Evolutionary conservation across 2,329 filamentous ascomycete species (phyloP).

Genomic region (Monascus ruber): DNA sequence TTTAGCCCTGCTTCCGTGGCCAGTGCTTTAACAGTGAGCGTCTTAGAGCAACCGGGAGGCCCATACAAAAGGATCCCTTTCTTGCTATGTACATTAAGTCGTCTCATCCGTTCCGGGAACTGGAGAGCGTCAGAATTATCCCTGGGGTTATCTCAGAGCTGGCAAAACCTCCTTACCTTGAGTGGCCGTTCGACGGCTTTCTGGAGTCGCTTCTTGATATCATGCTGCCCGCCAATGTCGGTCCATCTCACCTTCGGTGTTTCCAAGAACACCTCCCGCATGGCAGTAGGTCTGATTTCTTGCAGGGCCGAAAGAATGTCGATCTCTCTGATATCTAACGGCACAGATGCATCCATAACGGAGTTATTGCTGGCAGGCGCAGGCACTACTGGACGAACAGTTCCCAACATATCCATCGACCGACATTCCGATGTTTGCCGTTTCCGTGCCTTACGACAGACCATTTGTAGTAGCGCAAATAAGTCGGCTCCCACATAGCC

Average conservation of each 20-base stretch:
- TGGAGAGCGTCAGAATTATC: conserved; percentile 12
- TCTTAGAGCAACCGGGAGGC: conserved; percentile 90
- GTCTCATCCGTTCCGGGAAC: conserved; percentile 40
- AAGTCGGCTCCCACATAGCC: conserved; percentile 78
- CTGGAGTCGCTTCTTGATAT: conserved; percentile 58
- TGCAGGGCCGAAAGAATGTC: conserved; percentile 46
- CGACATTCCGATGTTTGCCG: conserved; percentile 14
- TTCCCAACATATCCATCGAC: not conserved
- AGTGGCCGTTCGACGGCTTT: conserved; percentile 49
- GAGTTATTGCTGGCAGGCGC: conserved; percentile 1
- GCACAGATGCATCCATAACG: conserved; percentile 8
- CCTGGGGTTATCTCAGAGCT: not conserved
- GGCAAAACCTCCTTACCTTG: conserved; percentile 30
- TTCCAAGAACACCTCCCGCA: conserved; percentile 81
- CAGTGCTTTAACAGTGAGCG: conserved; percentile 78
- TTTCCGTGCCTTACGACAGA: conserved; percentile 32
- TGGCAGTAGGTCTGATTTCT: conserved; percentile 66
- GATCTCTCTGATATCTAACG: conserved; percentile 21
- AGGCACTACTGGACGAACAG: not conserved
- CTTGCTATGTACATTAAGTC: conserved; percentile 47
- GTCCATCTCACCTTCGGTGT: conserved; percentile 76
- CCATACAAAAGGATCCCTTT: conserved; percentile 86
- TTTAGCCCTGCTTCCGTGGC: conserved; percentile 86
- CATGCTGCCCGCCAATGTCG: conserved; percentile 76
- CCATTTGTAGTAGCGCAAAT: conserved; percentile 48